These are phyloP conservation scores for Dictyostelium purpureum DNA, from an alignment of 78 protist species.

Conservation along the genomic window DNA sequence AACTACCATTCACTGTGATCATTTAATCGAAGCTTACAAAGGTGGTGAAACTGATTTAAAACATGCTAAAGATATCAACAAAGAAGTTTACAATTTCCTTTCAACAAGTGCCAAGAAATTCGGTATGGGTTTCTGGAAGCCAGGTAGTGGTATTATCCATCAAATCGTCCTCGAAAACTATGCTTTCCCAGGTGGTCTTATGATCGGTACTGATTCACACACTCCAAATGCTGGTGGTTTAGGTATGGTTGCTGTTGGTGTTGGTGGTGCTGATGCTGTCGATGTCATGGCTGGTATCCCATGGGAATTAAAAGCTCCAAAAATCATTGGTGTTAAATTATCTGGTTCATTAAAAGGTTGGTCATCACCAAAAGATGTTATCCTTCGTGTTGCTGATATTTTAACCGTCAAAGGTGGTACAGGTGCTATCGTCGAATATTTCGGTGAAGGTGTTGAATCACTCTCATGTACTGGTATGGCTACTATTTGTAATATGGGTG, in stretches of 20 bases:
- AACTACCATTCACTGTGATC: conserved; percentile 97
- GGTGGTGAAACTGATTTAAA: conserved; percentile 88
- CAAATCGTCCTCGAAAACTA: conserved; percentile 97
- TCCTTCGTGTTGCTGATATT: conserved; percentile 93
- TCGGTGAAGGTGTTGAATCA: conserved; percentile 93
- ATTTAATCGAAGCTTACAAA: conserved; percentile 91
- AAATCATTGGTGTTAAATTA: conserved; percentile 96
- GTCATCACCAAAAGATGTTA: conserved; percentile 96
- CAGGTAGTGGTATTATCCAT: conserved; percentile 97
- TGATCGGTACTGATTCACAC: conserved; percentile 95
- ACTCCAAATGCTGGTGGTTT: conserved; percentile 96
- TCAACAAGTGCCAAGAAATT: conserved; percentile 78
- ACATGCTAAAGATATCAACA: conserved; percentile 83
- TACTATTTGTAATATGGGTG: conserved; percentile 98
- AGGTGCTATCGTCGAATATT: conserved; percentile 95
- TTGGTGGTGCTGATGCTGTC: conserved; percentile 98
- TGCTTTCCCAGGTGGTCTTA: conserved; percentile 96
- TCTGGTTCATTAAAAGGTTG: conserved; percentile 91
- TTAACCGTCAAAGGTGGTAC: conserved; percentile 96
- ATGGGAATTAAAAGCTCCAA: conserved; percentile 97
- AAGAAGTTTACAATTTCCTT: conserved; percentile 96
- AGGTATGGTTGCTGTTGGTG: conserved; percentile 93
- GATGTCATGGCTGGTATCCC: conserved; percentile 97
- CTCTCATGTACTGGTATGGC: conserved; percentile 96
- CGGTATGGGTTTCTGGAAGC: conserved; percentile 97